Conservation (phyloP, 2,329 filamentous ascomycete species). For the Graphium sp. region DNA sequence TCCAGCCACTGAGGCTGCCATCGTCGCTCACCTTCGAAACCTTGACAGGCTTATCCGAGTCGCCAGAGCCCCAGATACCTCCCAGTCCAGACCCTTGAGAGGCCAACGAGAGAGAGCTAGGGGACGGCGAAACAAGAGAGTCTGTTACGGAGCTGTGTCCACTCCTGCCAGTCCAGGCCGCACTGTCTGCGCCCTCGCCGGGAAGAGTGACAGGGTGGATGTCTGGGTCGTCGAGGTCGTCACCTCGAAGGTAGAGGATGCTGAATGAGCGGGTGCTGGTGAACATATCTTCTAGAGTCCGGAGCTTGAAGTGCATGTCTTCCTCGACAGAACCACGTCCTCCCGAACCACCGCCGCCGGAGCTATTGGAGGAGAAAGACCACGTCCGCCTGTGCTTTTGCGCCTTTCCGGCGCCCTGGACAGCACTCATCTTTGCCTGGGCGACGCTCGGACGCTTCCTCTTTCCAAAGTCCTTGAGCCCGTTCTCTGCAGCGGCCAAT, state of each 20-base stretch:
- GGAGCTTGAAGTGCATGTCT: conserved; percentile 63
- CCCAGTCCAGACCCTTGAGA: conserved; percentile 32
- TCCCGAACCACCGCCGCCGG: conserved; percentile 28
- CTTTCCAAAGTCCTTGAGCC: conserved; percentile 50
- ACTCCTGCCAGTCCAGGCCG: conserved; percentile 34
- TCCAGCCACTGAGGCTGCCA: conserved; percentile 61
- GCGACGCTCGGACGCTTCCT: conserved; percentile 38
- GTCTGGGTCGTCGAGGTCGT: conserved; percentile 66
- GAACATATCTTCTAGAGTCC: conserved; percentile 74
- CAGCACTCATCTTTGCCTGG: conserved; percentile 25
- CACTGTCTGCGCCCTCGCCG: conserved; percentile 39
- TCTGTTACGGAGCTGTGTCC: conserved; percentile 38
- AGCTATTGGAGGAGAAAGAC: conserved; percentile 76
- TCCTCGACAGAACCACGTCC: conserved; percentile 44
- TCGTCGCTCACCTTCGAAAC: conserved; percentile 38
- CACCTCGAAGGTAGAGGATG: conserved; percentile 60
- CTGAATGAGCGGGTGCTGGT: conserved; percentile 67
- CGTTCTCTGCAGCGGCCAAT: conserved; percentile 59
- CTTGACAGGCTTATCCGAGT: conserved; percentile 35
- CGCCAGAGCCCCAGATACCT: conserved; percentile 34
- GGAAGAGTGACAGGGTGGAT: conserved; percentile 57
- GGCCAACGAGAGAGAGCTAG: conserved; percentile 45
- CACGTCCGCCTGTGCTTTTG: conserved; percentile 86
- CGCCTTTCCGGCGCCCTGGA: conserved; percentile 59
- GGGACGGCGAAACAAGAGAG: conserved; percentile 49